A percentile compares a stretch with the other conserved stretches of the same genome.
These are phyloP conservation scores for Excoecaria cochinchinensis DNA, from an alignment of 345 rosid species.

Conservation along the genomic window DNA sequence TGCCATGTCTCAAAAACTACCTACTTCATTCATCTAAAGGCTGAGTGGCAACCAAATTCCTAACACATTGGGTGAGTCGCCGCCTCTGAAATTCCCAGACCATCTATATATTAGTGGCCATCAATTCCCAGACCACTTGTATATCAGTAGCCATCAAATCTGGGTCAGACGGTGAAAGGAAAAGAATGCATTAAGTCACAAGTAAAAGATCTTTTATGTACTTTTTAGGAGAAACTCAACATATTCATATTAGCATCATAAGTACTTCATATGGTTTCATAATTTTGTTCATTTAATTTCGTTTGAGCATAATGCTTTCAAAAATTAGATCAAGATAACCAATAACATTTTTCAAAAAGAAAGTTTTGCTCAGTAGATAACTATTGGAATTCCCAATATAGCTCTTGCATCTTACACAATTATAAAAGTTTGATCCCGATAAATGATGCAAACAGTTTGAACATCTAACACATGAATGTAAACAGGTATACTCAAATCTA, in stretches of 20 bases:
- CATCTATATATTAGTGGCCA: no score
- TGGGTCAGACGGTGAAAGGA: constrained; percentile 1
- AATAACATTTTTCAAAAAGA: not conserved
- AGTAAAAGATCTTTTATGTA: not conserved
- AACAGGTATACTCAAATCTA: no score
- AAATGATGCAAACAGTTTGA: not conserved
- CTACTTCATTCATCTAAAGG: constrained; percentile 30
- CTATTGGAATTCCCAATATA: not conserved
- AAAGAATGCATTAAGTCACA: not conserved
- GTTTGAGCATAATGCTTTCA: not conserved
- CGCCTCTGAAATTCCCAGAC: constrained; percentile 52
- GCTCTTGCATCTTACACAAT: no score
- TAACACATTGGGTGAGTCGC: constrained; percentile 55
- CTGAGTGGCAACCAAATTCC: constrained; percentile 51
- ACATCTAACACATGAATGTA: not conserved
- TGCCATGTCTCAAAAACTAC: not conserved
- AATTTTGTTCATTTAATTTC: not conserved
- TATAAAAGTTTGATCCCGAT: not conserved
- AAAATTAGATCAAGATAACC: not conserved
- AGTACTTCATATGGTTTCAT: not conserved
- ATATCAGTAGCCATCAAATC: constrained; percentile 6
- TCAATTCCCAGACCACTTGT: constrained; percentile 56
- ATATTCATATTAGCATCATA: not conserved
- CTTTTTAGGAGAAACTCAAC: not conserved
- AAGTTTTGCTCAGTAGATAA: not conserved